phyloP scores from a whole-genome alignment of 352 stramenopile genomes.

The Globisporangium lucens region DNA sequence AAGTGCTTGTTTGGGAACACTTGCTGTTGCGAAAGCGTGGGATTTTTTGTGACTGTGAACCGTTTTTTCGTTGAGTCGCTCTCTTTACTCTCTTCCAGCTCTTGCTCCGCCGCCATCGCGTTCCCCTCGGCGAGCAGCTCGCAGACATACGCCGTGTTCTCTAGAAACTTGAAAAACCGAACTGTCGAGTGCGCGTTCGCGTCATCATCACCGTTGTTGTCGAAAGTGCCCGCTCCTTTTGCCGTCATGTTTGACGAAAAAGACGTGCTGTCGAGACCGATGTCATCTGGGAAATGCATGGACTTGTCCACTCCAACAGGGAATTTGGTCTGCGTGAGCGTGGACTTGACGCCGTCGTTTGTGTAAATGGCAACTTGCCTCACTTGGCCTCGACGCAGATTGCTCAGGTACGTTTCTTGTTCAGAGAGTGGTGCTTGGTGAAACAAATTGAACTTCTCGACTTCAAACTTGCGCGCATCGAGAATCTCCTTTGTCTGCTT shows the following conservation, averaged over 20 bases:
- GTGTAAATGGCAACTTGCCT: conserved; percentile 58
- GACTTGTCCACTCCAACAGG: conserved; percentile 35
- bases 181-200: conserved; percentile 27
- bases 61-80: conserved; percentile 10
- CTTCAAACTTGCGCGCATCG: conserved; percentile 56
- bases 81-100: conserved; percentile 15
- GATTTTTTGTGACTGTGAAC: conserved; percentile 5
- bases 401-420: conserved; percentile 51
- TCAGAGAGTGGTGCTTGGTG: conserved; percentile 55
- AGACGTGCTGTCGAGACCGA: conserved; percentile 46
- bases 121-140: conserved; percentile 59
- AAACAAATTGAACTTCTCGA: conserved; percentile 69
- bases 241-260: conserved; percentile 7
- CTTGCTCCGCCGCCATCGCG: conserved; percentile 21
- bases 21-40: conserved; percentile 22
- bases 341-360: conserved; percentile 49
- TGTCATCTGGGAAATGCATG: conserved; percentile 79
- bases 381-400: conserved; percentile 44
- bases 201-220: conserved; percentile 19
- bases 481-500: conserved; percentile 62
- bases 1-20: conserved; percentile 36
- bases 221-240: neutral
- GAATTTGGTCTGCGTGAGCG: conserved; percentile 51
- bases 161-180: conserved; percentile 62
- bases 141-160: conserved; percentile 53